Evolutionary conservation across 2,329 filamentous ascomycete genomes (phyloP).

Genomic region (Teratosphaeriaceae sp.): DNA sequence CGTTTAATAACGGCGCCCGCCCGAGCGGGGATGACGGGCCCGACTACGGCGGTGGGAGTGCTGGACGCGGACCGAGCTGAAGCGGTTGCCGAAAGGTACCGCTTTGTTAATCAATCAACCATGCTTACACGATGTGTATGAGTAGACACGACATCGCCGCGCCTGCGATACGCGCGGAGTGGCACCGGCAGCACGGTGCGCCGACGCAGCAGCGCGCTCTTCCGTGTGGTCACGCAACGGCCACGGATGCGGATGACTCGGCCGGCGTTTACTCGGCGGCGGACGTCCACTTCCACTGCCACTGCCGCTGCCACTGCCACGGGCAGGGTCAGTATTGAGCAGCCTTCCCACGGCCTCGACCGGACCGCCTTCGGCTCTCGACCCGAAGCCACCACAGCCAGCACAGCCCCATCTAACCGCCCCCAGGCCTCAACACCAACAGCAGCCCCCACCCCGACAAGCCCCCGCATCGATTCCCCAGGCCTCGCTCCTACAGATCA

Average conservation of each 20-base stretch:
- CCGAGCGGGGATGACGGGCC: constrained; percentile 10
- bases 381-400: too few relatives aligned
- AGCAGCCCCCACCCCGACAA: not conserved
- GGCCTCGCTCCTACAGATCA: not conserved
- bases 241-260: too few relatives aligned
- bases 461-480: not conserved
- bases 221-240: not conserved
- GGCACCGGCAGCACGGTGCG: not conserved
- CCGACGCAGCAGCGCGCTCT: not conserved
- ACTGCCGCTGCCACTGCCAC: too few relatives aligned
- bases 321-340: too few relatives aligned
- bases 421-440: not conserved
- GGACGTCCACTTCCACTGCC: too few relatives aligned
- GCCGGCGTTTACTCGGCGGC: too few relatives aligned
- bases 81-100: not conserved
- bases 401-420: too few relatives aligned
- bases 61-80: constrained; percentile 2
- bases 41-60: not conserved
- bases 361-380: too few relatives aligned
- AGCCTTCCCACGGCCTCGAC: too few relatives aligned
- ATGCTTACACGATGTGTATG: constrained; percentile 1
- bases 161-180: not conserved
- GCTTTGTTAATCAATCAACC: not conserved
- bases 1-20: constrained; percentile 14
- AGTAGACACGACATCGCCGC: not conserved